A percentile compares a stretch with the other conserved stretches of the same genome.
These are phyloP conservation scores for Xylaria sp. DNA, from an alignment of 2,329 filamentous ascomycete species.

Conservation along the genomic window DNA sequence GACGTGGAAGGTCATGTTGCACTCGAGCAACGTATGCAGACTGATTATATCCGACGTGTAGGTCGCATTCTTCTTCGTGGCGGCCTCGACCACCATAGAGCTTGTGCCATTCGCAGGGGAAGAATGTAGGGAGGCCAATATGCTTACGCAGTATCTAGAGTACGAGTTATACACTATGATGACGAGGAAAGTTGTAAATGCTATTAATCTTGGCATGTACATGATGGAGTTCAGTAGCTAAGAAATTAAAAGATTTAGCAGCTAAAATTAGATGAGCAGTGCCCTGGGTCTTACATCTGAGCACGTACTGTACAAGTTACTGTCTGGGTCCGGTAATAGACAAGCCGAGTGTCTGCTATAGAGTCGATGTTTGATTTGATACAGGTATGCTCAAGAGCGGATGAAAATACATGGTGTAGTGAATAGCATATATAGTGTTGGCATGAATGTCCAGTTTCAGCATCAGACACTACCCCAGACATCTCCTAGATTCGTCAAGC, in stretches of 20 bases:
- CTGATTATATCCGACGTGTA: not conserved
- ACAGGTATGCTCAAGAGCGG: not conserved
- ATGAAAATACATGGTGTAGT: not conserved
- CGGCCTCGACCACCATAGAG: not conserved
- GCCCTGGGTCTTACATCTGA: too few relatives aligned
- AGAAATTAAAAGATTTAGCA: not conserved
- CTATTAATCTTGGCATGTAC: not conserved
- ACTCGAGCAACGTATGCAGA: not conserved
- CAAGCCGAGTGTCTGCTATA: not conserved
- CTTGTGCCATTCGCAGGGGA: too few relatives aligned
- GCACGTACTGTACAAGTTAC: not conserved
- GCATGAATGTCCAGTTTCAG: not conserved
- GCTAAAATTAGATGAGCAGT: too few relatives aligned
- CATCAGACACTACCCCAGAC: slow-evolving; percentile 34
- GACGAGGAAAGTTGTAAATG: not conserved
- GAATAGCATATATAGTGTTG: not conserved
- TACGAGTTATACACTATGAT: not conserved
- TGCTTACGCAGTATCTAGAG: not conserved
- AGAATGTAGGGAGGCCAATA: too few relatives aligned
- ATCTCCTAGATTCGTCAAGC: slow-evolving; percentile 19
- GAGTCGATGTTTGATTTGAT: not conserved
- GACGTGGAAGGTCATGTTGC: not conserved
- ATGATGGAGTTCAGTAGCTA: not conserved
- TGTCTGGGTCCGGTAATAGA: not conserved
- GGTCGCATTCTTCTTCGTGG: not conserved